Conservation (phyloP, 2,329 filamentous ascomycete genomes). For the Aureobasidium uvarum region DNA sequence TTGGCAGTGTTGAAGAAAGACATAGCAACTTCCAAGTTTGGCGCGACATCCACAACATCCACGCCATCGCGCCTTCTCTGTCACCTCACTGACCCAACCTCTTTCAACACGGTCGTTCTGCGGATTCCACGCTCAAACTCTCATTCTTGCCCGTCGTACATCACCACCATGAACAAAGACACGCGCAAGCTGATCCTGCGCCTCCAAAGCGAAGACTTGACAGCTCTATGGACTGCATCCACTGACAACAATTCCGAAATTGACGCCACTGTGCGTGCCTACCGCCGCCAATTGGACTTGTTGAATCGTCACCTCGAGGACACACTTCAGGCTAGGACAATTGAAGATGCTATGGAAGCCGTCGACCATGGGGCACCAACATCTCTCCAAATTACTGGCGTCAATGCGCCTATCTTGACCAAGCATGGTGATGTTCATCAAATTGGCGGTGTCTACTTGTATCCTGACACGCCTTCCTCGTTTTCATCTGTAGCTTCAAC, state of each 20-base stretch:
- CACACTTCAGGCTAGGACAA: background rate
- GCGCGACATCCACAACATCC: background rate
- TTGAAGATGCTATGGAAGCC: background rate
- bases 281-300: background rate
- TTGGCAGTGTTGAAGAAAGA: background rate
- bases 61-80: background rate
- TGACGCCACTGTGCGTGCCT: background rate
- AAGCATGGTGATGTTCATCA: constrained; percentile 2
- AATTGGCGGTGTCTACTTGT: background rate
- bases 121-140: background rate
- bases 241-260: background rate
- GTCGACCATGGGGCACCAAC: background rate
- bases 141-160: background rate
- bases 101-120: background rate
- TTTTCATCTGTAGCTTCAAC: background rate
- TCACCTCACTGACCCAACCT: background rate
- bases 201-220: background rate
- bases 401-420: background rate
- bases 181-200: background rate
- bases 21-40: background rate
- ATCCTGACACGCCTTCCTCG: background rate
- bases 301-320: background rate
- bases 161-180: background rate
- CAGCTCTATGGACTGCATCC: background rate
- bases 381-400: background rate